Evolutionary conservation across 2,329 filamentous ascomycete species (phyloP).

Genomic region (Phyllosticta capitalensis): DNA sequence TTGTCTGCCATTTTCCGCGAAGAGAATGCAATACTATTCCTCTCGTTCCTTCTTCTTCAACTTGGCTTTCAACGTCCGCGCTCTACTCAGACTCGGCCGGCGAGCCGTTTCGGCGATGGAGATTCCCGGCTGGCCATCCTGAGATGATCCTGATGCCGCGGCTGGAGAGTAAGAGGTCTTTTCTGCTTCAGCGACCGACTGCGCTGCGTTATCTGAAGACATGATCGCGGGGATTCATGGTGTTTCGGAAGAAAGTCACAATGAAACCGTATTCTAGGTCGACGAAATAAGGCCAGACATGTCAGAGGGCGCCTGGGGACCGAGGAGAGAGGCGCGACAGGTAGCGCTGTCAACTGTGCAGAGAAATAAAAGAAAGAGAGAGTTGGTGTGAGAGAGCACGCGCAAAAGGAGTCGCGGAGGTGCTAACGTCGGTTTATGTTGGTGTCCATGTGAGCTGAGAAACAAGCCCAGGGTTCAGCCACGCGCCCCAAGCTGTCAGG

Average conservation of each 20-base stretch:
- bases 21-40: background rate
- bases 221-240: background rate
- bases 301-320: background rate
- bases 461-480: background rate
- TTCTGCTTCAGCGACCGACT: background rate
- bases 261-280: background rate
- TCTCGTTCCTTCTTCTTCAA: background rate
- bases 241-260: background rate
- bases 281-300: background rate
- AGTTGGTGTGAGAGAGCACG: background rate
- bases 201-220: background rate
- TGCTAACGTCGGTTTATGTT: too few species aligned
- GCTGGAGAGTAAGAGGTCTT: background rate
- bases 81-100: background rate
- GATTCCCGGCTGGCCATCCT: background rate
- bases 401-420: background rate
- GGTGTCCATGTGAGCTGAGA: background rate
- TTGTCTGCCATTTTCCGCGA: background rate
- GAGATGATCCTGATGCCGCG: background rate
- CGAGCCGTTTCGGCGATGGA: background rate
- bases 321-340: background rate
- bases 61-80: background rate
- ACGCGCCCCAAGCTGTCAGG: background rate
- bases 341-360: background rate
- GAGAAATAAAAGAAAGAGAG: background rate